Percentiles rank a stretch among this genome's conserved stretches.
Conservation (phyloP, 768 basidiomycete species). For the Leccinum sublutescens region DNA sequence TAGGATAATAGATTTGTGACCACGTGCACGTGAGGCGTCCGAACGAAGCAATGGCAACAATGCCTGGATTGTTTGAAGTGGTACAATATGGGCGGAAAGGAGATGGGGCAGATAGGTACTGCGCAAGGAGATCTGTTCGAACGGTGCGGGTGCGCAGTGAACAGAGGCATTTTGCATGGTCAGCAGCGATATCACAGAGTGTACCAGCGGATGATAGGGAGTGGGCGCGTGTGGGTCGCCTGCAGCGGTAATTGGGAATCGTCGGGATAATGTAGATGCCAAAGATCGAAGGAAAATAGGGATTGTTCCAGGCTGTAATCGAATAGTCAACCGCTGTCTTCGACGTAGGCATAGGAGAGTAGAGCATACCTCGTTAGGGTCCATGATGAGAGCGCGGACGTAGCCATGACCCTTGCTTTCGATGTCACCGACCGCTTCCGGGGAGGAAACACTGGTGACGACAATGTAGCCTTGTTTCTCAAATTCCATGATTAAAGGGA, state of each 20-base stretch:
- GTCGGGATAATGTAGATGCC: slow-evolving; percentile 73
- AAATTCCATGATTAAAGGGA: slow-evolving; percentile 70
- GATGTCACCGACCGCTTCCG: slow-evolving; percentile 60
- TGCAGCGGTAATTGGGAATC: slow-evolving; percentile 73
- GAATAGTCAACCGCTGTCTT: slow-evolving; percentile 7
- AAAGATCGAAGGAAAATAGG: slow-evolving; percentile 79
- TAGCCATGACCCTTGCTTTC: slow-evolving; percentile 71
- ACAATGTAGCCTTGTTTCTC: slow-evolving; percentile 83
- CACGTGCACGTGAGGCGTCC: slow-evolving; percentile 53
- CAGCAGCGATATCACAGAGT: slow-evolving; percentile 76
- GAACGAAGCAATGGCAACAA: slow-evolving; percentile 75
- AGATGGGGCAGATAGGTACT: slow-evolving; percentile 69
- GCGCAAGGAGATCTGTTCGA: slow-evolving; percentile 67
- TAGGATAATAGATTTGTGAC: slow-evolving; percentile 52
- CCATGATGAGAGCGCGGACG: slow-evolving; percentile 77
- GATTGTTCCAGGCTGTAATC: slow-evolving; percentile 61
- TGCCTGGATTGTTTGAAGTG: slow-evolving; percentile 73
- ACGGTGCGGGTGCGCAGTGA: slow-evolving; percentile 49
- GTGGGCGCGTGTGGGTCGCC: slow-evolving; percentile 81
- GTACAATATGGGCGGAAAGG: slow-evolving; percentile 71
- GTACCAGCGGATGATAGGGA: slow-evolving; percentile 64
- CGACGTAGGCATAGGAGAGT: neutral
- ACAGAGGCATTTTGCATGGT: slow-evolving; percentile 46
- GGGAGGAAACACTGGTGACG: slow-evolving; percentile 71
- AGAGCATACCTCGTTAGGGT: slow-evolving; percentile 65